phyloP scores from a whole-genome alignment of 2,329 filamentous ascomycete genomes.

The Sclerotiophoma versabilis region DNA sequence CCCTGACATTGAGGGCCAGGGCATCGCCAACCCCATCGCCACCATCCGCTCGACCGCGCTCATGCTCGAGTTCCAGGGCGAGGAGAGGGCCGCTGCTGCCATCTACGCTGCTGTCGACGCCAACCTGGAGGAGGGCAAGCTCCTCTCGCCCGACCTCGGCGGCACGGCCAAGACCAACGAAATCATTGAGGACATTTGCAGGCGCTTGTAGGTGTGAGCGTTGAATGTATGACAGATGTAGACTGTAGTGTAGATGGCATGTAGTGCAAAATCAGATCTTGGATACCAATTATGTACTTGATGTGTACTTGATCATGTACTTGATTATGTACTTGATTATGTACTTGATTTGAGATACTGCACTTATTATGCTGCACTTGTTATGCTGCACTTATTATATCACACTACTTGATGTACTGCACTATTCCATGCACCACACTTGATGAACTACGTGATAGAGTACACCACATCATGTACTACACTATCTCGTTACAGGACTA shows the following conservation, averaged over 20 bases:
- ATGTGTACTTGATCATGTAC: no score
- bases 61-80: constrained; percentile 95
- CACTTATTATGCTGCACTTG: no score
- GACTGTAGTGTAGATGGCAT: constrained; percentile 9
- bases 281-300: no score
- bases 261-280: background rate
- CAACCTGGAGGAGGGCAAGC: constrained; percentile 81
- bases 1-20: constrained; percentile 91
- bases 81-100: constrained; percentile 83
- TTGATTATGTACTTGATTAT: no score
- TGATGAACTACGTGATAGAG: no score
- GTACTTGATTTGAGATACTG: no score
- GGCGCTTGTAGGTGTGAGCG: constrained; percentile 67
- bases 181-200: constrained; percentile 86
- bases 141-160: constrained; percentile 88
- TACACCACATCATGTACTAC: no score
- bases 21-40: constrained; percentile 95
- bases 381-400: no score
- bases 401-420: no score
- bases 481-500: no score
- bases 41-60: constrained; percentile 88
- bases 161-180: constrained; percentile 85
- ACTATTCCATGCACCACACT: no score
- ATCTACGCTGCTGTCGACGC: constrained; percentile 94
- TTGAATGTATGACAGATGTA: background rate